Base-by-base conservation (phyloP, 179 eudicot species). In the Silene coronaria region DNA sequence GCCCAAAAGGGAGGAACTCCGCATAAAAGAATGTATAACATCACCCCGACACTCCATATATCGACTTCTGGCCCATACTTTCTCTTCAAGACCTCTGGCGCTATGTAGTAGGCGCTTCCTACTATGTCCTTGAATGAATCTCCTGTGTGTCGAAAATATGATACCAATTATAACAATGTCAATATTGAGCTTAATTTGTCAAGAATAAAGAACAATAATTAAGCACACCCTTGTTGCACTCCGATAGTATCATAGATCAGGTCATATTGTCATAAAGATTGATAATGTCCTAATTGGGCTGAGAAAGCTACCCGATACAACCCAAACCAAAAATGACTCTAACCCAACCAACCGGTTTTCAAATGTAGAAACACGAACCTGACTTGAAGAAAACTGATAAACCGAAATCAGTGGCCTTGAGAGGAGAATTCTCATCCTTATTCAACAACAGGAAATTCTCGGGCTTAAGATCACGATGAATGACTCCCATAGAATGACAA, bases 1-100 rank as follows among this genome's bases (percentile, higher is more conserved):
- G 93, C 90, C 89, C 90, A 87, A 27, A 89, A 89, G 45, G 93
- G 93, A 76, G 93, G 92, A 81, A 87, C 92, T 22, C 90, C 92
- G 66, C 85, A 80, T 71, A 88, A 71, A 36, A 86, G 84, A 74
- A 86, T 88, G 75, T 86, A 86, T 12, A 88, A 38, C 87, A 86
- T 86, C 28, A 84, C 91, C 68, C 91, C 89, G 30, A 88, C 75
- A 71, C 90, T 87, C 90, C 90, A 87, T 51, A 85, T 87, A 77
- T 87, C 90, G 51, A 85, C 87, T 84, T 87, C 90, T 16, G 88
- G 90, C 28, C 90, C 90, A 53, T 87, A 87, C 38, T 82, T 82
- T 66, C 90, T 82, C 81, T 87, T 87, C 79, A 87, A 83, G 9
- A 87, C 90, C 76, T 87, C 90, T 28, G 90, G 90, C 13, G 88